Evolutionary conservation across 805 yeast genomes (phyloP), one percentile per base, ranked within the genome.

Genomic region (Lipomyces sp.): DNA sequence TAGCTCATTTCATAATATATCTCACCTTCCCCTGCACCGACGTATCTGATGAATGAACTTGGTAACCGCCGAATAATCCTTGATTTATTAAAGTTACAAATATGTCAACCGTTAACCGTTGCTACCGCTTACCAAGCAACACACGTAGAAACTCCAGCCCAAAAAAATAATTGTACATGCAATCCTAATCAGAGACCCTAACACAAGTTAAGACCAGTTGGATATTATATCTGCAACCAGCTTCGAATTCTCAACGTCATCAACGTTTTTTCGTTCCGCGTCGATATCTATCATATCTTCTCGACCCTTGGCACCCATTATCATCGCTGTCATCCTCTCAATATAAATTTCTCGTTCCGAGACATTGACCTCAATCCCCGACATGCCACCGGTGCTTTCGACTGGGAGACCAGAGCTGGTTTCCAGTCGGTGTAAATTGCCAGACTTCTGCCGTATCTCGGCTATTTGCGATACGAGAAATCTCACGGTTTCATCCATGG

Each of bases 251-350:
- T 62, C 56, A 15, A 62, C 56, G 13, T 63, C 59, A 10, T n/a
- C 35, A 11, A 24, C 57, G 11, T 13, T 57, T 15, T 37, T 55
- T 30, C 18, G 11, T n/a, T 60, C 70, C 1, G 24, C 32, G 8
- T 67, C 69, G 7, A 53, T 29, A 4, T 42, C 60, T 6, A 57
- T 37, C 30, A 50, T 45, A 34, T 29, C 57, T n/a, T 57, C 59
- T 10, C 45, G 11, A n/a, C 58, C 64, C 10, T 13, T 15, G 7
- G 42, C 34, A 11, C 64, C 64, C 33, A 67, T 67, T 18, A 68
- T 65, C 62, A 68, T 48, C 24, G 71, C 71, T 45, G 71, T 66
- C 71, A 68, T 68, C 50, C 60, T 68, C 42, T 68, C 71, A 32
- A 68, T 63, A 39, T 68, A 68, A n/a, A 68, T 57, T 8, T 63